These are phyloP conservation scores for Hypericum androsaemum DNA, from an alignment of 345 rosid species.

Conservation along the genomic window DNA sequence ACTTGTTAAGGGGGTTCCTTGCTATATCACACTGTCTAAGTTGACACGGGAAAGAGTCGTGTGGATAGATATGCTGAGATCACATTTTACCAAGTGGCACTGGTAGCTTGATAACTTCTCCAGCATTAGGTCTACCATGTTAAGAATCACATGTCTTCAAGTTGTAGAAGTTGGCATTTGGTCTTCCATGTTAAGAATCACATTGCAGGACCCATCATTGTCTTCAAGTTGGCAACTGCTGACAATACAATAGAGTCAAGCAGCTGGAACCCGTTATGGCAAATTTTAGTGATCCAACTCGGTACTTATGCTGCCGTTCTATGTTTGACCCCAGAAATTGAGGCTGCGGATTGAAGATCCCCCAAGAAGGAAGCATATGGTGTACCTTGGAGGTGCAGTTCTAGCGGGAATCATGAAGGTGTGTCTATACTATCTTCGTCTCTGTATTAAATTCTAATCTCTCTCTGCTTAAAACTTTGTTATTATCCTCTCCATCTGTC, in stretches of 20 bases:
- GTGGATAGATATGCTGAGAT: background rate
- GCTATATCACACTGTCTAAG: no score
- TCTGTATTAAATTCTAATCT: background rate
- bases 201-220: no score
- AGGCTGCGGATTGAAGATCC: conserved; percentile 88
- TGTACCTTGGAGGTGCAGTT: conserved; percentile 94
- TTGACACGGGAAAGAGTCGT: background rate
- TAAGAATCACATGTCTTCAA: background rate
- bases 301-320: background rate
- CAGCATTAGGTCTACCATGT: no score
- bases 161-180: background rate
- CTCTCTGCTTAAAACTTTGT: background rate
- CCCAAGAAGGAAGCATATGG: conserved; percentile 98
- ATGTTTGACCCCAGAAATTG: conserved; percentile 47
- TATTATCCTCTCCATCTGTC: background rate
- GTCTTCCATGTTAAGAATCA: background rate
- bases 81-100: no score
- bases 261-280: no score
- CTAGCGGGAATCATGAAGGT: conserved; percentile 99
- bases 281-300: no score
- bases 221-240: no score
- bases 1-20: no score
- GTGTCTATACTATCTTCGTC: conserved; percentile 6
- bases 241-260: no score
- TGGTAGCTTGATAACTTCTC: no score